Evolutionary conservation across 305 asterid genomes (phyloP), one percentile per base, ranked within the genome.

Genomic region (Plantago coronopus): DNA sequence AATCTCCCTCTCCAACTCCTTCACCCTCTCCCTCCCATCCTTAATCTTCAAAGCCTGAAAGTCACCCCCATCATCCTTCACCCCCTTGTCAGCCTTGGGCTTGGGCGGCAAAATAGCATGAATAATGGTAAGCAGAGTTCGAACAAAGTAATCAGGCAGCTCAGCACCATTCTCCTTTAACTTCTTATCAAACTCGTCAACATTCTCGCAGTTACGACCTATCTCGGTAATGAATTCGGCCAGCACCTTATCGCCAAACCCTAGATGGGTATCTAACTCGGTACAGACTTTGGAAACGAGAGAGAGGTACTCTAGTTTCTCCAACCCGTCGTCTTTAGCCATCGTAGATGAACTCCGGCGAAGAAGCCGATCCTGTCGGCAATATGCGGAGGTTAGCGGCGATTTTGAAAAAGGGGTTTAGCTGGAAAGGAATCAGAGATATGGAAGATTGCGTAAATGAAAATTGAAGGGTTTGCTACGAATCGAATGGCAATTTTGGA

Each of bases 61-160:
- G 19, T 70, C 65, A 1, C 74, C 81, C 19, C 62, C 87, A 55
- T 75, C 85, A 43, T 61, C 64, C 1, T 48, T 74, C 0, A 58
- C 47, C 9, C 54, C 71, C 61, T 68, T 67, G 44, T 78, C 77
- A 7, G 77, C 56, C 73, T 81, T 76, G 5, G 17, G 71, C 23
- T 63, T 73, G 1, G 93, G 96, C 17, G 94, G 95, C 65, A 89
- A 58, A 69, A 91, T 86, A 4, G 88, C 95, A 57, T 86, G 98
- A 48, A 89, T 91, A 10, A 89, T 86, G 1, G 91, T 89, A 5
- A 88, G 87, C 16, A 91, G 75, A 5, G 95, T 89, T 31, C 80
- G 74, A 3, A 91, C 97, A 29, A 91, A 89, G 59, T 91, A 89
- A 81, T 91, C 98, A 5, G 95, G 98, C 78, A 84, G 74, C 57